Evolutionary conservation across 1,139 yeast genomes (phyloP), one percentile per base, ranked within the genome.

Genomic region (Blastobotrys proliferans): DNA sequence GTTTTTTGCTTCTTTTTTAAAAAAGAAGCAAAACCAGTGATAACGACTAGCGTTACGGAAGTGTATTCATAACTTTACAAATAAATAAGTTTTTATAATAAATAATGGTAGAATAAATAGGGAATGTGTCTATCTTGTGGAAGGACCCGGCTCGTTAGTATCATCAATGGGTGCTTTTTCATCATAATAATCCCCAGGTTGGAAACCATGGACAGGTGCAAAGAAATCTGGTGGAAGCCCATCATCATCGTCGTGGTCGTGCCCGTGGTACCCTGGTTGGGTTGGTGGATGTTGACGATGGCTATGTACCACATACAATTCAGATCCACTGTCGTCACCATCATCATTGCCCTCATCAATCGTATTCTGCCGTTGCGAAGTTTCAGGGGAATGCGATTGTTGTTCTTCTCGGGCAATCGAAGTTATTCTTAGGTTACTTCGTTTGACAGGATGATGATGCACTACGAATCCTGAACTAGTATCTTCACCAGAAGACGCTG

Each of bases 151-250:
- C 17, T 36, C 21, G 25, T 28, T 16, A 5, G 20, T 6, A 20
- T 35, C 24, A 25, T 28, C 13, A 31, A 40, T 38, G 9, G 49
- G 46, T 2, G 48, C 46, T 35, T 61, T 59, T 25, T 60, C 63
- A 44, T 61, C 63, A 55, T 57, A 56, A 48, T 61, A 61, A 35
- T 61, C 64, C n/a, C 58, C 62, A 5, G 55, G 52, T 17, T 51
- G 50, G 41, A 60, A 61, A 9, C 64, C 62, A 5, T 61, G 59
- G 10, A 54, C 36, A 14, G 52, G 51, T 1, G 54, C 52, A 22
- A 43, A 48, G 36, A 54, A 53, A 8, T 40, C 38, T 6, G 50
- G 53, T 11, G 49, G 51, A 10, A 10, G 33, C 22, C 22, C 39
- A 31, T 31, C 31, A 11, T 24, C 22, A 5, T 17, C 6, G 19